Conservation (phyloP, 176 grass and related monocot genomes). For the Eleusine indica region DNA sequence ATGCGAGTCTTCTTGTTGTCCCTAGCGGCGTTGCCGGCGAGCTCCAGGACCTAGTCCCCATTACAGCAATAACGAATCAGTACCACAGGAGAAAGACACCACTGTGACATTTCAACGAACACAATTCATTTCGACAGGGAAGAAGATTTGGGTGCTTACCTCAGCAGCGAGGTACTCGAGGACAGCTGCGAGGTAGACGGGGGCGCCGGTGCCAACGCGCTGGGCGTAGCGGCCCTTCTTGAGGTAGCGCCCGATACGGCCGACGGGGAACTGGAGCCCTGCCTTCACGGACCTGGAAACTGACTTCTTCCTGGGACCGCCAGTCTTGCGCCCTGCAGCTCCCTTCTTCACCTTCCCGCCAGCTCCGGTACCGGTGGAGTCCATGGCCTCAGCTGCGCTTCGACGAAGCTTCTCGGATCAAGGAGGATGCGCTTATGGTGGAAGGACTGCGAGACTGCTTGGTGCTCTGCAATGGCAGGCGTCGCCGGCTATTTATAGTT, state of each 20-base stretch:
- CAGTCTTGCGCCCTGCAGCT: constrained; percentile 45
- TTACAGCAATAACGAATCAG: not conserved
- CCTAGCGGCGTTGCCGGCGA: constrained; percentile 60
- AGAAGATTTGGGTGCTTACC: not conserved
- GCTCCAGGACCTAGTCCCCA: constrained; percentile 45
- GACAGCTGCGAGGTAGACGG: constrained; percentile 75
- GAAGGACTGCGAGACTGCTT: not conserved
- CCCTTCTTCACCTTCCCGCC: constrained; percentile 59
- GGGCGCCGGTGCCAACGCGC: constrained; percentile 67
- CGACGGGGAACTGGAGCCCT: constrained; percentile 78
- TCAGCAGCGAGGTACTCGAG: constrained; percentile 82
- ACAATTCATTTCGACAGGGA: too few relatives aligned
- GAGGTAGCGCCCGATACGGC: constrained; percentile 70
- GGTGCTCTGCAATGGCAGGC: not conserved
- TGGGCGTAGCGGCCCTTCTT: constrained; percentile 73
- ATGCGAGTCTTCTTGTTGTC: constrained; percentile 78
- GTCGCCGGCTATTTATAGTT: not conserved
- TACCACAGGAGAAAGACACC: too few relatives aligned
- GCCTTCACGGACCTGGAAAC: constrained; percentile 69
- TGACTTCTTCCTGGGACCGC: constrained; percentile 61
- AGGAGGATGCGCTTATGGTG: not conserved
- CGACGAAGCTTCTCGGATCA: not conserved
- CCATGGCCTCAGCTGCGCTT: constrained; percentile 15
- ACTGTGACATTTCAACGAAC: not conserved
- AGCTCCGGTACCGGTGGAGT: constrained; percentile 24